phyloP scores from a whole-genome alignment of 1,284 basidiomycete genomes.

The Pseudomicrostroma phylloplanum region DNA sequence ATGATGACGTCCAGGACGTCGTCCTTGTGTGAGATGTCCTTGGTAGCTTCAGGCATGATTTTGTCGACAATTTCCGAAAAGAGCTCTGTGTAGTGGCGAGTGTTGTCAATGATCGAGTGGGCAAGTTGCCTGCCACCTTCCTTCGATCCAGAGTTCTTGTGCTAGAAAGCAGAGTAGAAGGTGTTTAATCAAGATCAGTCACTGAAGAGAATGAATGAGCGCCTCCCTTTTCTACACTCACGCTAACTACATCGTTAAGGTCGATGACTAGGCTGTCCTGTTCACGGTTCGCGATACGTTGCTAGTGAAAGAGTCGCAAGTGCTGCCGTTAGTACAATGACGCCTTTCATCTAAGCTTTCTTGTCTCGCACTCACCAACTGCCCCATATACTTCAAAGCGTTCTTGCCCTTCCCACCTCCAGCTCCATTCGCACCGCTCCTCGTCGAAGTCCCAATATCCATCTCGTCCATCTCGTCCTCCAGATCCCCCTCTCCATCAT shows the following conservation, averaged over 20 bases:
- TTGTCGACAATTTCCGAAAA: conserved; percentile 84
- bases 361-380: conserved; percentile 62
- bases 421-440: background rate
- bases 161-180: conserved; percentile 1
- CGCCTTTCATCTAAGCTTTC: too few relatives aligned
- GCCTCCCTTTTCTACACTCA: too few relatives aligned
- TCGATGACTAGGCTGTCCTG: conserved; percentile 76
- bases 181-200: background rate
- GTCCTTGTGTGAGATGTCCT: conserved; percentile 68
- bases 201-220: too few relatives aligned
- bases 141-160: conserved; percentile 4
- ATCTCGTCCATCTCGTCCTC: conserved; percentile 15
- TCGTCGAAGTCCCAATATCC: conserved; percentile 3
- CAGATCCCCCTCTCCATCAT: conserved; percentile 6
- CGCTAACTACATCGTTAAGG: conserved; percentile 66
- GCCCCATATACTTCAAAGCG: conserved; percentile 72
- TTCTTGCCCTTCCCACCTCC: conserved; percentile 5
- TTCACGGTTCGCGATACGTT: conserved; percentile 86
- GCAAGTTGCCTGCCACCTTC: conserved; percentile 10
- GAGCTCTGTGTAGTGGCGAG: conserved; percentile 80
- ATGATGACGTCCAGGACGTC: conserved; percentile 50
- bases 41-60: conserved; percentile 65
- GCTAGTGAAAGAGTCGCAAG: conserved; percentile 54
- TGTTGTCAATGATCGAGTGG: conserved; percentile 67
- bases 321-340: background rate